phyloP scores from a whole-genome alignment of 352 stramenopile genomes.

The Aphanomyces cochlioides region DNA sequence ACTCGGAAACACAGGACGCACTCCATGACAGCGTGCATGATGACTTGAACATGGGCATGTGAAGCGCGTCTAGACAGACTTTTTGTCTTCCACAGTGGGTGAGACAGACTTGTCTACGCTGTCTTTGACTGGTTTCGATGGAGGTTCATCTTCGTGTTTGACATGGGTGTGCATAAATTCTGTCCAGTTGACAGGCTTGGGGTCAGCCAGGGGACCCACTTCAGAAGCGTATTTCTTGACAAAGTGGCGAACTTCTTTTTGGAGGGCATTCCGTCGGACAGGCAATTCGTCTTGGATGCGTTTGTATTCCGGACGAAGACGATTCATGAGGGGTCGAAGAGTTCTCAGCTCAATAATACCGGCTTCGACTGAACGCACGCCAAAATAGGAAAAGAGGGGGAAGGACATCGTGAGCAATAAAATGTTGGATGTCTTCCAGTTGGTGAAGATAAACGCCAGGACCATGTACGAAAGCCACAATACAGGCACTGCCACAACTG shows the following conservation, averaged over 20 bases:
- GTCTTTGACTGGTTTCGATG: background rate
- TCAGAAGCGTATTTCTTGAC: slow-evolving; percentile 63
- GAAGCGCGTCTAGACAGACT: background rate
- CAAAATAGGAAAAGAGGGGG: slow-evolving; percentile 85
- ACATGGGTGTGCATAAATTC: slow-evolving; percentile 64
- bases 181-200: slow-evolving; percentile 73
- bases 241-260: slow-evolving; percentile 72
- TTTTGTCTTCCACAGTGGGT: background rate
- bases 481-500: slow-evolving; percentile 84
- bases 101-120: no score
- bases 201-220: slow-evolving; percentile 62
- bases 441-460: slow-evolving; percentile 68
- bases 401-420: slow-evolving; percentile 71
- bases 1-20: no score
- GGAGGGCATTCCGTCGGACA: slow-evolving; percentile 51
- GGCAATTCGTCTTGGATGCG: slow-evolving; percentile 75
- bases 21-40: no score
- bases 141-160: slow-evolving; percentile 30
- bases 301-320: slow-evolving; percentile 68
- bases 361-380: slow-evolving; percentile 80
- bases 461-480: slow-evolving; percentile 86
- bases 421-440: slow-evolving; percentile 86
- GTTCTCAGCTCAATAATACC: slow-evolving; percentile 87
- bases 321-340: slow-evolving; percentile 75
- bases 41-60: no score